Conservation (phyloP, 345 rosid genomes). For the Pugionium cornutum region DNA sequence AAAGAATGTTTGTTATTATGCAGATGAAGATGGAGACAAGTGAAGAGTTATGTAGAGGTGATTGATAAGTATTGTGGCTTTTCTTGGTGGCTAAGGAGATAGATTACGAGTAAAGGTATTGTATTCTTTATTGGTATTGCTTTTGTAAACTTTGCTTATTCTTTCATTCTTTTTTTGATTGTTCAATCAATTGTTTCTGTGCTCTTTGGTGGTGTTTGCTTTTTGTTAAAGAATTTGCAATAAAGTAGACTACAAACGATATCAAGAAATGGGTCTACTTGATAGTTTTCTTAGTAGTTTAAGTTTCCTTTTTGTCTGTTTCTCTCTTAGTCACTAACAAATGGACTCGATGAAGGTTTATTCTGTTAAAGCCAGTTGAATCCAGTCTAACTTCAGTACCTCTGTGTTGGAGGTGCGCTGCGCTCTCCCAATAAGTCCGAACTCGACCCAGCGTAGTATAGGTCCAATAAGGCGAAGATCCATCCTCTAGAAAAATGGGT, state of each 20-base stretch:
- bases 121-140: conserved; percentile 37
- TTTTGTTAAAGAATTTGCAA: conserved; percentile 34
- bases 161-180: conserved; percentile 14
- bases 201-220: conserved; percentile 33
- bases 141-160: conserved; percentile 6
- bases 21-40: conserved; percentile 28
- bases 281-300: conserved; percentile 31
- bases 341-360: conserved; percentile 1
- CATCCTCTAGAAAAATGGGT: too few relatives aligned
- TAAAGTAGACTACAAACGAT: conserved; percentile 31
- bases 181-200: conserved; percentile 19
- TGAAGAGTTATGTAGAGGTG: conserved; percentile 33
- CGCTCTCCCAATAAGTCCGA: too few relatives aligned
- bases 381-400: not conserved
- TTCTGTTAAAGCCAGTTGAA: not conserved
- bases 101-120: conserved; percentile 33
- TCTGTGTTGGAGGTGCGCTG: too few relatives aligned
- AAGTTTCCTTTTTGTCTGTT: conserved; percentile 18
- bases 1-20: conserved; percentile 18
- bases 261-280: conserved; percentile 16
- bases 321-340: conserved; percentile 15
- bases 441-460: too few relatives aligned
- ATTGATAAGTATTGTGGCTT: conserved; percentile 30
- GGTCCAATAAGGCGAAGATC: too few relatives aligned
- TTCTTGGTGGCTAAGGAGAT: conserved; percentile 47